Percentiles rank a stretch among this genome's conserved stretches.
Conservation (phyloP, 345 rosid genomes). For the Geranium rotundifolium region DNA sequence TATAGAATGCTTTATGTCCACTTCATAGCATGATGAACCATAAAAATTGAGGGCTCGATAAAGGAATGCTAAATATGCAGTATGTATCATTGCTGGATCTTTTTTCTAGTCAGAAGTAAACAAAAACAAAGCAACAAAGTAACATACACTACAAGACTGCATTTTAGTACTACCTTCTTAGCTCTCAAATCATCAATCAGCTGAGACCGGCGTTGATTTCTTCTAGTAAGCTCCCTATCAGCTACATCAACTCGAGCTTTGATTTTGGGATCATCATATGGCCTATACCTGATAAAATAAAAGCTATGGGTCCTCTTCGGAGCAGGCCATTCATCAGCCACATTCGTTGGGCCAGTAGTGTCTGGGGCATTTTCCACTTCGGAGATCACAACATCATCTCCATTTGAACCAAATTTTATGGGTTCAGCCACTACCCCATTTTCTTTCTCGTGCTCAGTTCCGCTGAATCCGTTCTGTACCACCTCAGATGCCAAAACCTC, state of each 20-base stretch:
- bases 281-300: slow-evolving; percentile 46
- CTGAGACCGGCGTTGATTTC: slow-evolving; percentile 30
- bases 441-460: slow-evolving; percentile 22
- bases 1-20: too few species aligned
- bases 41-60: background rate
- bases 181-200: slow-evolving; percentile 35
- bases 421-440: slow-evolving; percentile 44
- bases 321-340: slow-evolving; percentile 76
- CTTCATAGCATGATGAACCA: background rate
- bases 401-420: slow-evolving; percentile 51
- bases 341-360: slow-evolving; percentile 50
- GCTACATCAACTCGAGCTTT: slow-evolving; percentile 53
- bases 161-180: slow-evolving; percentile 56
- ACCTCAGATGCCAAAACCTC: slow-evolving; percentile 72
- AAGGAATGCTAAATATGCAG: too few species aligned
- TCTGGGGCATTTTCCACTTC: slow-evolving; percentile 30
- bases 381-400: slow-evolving; percentile 30
- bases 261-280: slow-evolving; percentile 48
- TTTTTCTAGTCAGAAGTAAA: too few species aligned
- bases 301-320: slow-evolving; percentile 47
- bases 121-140: too few species aligned
- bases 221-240: slow-evolving; percentile 44
- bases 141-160: background rate
- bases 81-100: too few species aligned
- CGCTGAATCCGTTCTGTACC: slow-evolving; percentile 34